These are phyloP conservation scores for Hibiscus trionum DNA, from an alignment of 345 rosid genomes.

Conservation along the genomic window DNA sequence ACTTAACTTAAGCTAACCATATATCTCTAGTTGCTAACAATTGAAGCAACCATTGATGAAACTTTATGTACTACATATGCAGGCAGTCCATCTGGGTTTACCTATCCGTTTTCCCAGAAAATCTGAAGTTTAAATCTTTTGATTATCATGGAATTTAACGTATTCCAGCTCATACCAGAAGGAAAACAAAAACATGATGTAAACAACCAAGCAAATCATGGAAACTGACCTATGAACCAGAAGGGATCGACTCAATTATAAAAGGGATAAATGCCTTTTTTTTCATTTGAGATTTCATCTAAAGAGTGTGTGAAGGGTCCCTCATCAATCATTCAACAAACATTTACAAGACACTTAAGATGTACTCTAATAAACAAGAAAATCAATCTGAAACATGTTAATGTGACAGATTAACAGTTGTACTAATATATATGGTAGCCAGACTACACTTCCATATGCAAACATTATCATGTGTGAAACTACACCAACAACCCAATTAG, in stretches of 20 bases:
- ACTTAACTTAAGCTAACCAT: too few relatives aligned
- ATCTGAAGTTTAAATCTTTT: too few relatives aligned
- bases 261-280: too few relatives aligned
- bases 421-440: not conserved
- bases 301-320: too few relatives aligned
- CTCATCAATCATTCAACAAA: conserved; percentile 13
- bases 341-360: conserved; percentile 5
- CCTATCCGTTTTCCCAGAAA: not conserved
- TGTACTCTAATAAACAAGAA: conserved; percentile 1
- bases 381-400: not conserved
- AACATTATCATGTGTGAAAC: not conserved
- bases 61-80: not conserved
- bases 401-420: not conserved
- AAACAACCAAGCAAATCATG: conserved; percentile 16
- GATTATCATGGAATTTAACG: not conserved
- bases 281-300: too few relatives aligned
- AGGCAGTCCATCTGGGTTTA: conserved; percentile 1
- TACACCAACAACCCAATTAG: not conserved
- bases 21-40: conserved; percentile 23
- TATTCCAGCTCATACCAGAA: conserved; percentile 11
- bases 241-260: conserved; percentile 11
- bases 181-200: conserved; percentile 11
- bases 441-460: not conserved
- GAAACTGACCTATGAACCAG: conserved; percentile 11
- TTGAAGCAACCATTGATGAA: not conserved